Conservation (phyloP, 768 basidiomycete species). For the Serendipita indica region DNA sequence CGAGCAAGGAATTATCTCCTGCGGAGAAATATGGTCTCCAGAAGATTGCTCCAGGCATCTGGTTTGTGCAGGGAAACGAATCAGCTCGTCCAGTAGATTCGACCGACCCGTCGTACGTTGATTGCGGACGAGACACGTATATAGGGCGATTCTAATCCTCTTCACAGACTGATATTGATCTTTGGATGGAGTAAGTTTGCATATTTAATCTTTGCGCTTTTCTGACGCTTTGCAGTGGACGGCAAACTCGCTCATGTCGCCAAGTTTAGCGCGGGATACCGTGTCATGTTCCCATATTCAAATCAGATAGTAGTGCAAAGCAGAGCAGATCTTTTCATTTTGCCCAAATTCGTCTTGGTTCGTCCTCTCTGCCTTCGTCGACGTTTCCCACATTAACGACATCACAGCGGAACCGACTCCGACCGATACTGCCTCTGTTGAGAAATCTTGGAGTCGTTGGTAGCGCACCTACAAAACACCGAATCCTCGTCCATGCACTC, state of each 20-base stretch:
- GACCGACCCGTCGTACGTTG: not conserved
- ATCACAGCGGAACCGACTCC: not conserved
- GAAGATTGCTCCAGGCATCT: not conserved
- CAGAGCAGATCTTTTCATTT: not conserved
- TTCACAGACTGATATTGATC: not conserved
- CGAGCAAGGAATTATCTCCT: not conserved
- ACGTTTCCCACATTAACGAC: not conserved
- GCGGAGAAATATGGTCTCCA: not conserved
- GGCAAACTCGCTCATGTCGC: not conserved
- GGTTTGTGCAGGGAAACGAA: not conserved
- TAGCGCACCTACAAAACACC: not conserved
- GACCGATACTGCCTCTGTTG: not conserved
- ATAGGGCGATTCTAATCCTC: not conserved
- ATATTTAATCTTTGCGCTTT: not conserved
- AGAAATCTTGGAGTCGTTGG: not conserved
- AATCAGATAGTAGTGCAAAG: not conserved
- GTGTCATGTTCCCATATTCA: not conserved
- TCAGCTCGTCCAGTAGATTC: not conserved
- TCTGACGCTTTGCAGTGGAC: not conserved
- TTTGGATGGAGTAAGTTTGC: conserved; percentile 1
- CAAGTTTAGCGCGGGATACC: conserved; percentile 2
- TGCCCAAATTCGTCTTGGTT: conserved; percentile 2
- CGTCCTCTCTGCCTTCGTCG: not conserved
- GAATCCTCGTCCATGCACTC: not conserved
- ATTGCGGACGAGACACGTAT: not conserved